Evolutionary conservation across 768 basidiomycete species (phyloP).

Genomic region (Suillus fuscotomentosus): DNA sequence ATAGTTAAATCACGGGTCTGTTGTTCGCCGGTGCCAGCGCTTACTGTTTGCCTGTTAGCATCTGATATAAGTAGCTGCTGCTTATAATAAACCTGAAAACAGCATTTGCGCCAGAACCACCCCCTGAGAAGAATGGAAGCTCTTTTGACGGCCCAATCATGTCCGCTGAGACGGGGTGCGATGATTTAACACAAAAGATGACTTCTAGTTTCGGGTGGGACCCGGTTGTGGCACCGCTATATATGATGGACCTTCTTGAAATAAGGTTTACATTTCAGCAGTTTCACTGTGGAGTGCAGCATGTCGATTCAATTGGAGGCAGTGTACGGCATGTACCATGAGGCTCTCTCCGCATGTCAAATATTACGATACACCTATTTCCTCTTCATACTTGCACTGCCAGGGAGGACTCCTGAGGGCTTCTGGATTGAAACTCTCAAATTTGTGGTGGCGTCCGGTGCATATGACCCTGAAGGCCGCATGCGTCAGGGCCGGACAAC

Average conservation of each 20-base stretch:
- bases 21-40: background rate
- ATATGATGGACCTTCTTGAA: background rate
- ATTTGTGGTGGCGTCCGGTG: background rate
- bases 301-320: background rate
- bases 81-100: slow-evolving; percentile 1
- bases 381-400: background rate
- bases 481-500: background rate
- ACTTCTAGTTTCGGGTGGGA: background rate
- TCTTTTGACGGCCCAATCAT: background rate
- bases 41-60: background rate
- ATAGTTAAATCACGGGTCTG: background rate
- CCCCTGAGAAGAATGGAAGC: background rate
- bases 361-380: background rate
- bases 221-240: background rate
- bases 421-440: background rate
- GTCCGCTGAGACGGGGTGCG: background rate
- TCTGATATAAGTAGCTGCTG: background rate
- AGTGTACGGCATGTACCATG: background rate
- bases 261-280: background rate
- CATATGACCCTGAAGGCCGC: background rate
- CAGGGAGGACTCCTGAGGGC: background rate
- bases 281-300: background rate
- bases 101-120: background rate
- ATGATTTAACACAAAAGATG: background rate
- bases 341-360: background rate